Conservation (phyloP, 208 protist genomes). For the Naegleria fowleri region DNA sequence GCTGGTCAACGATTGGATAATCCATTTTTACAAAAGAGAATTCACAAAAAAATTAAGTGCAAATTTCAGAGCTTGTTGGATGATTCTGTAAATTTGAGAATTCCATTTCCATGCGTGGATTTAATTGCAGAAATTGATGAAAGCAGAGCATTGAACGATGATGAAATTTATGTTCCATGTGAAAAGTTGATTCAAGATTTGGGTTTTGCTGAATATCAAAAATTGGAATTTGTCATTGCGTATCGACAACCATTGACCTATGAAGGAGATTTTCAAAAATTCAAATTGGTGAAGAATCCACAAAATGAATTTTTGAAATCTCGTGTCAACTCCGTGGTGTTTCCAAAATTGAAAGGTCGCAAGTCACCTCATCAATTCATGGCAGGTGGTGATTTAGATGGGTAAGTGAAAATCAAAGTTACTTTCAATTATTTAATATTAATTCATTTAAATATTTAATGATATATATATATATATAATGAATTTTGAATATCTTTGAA, state of each 20-base stretch:
- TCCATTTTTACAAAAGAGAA: neutral
- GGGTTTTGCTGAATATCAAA: neutral
- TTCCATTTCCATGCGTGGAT: neutral
- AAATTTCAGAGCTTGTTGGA: neutral
- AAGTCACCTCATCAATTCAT: no score
- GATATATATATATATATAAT: no score
- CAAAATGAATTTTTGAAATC: neutral
- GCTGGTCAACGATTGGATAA: neutral
- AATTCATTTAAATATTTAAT: no score
- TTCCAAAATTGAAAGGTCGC: neutral
- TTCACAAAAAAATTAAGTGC: neutral
- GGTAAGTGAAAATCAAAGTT: no score
- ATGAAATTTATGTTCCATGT: neutral
- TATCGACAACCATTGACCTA: neutral
- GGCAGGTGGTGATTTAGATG: no score
- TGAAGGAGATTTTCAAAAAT: neutral
- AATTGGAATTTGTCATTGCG: neutral
- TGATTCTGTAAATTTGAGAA: neutral
- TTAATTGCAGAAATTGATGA: neutral
- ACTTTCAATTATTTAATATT: no score
- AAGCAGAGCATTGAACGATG: neutral
- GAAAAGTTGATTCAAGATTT: neutral
- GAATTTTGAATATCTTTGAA: no score
- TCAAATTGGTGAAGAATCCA: neutral
- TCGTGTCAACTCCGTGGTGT: neutral